Percentiles rank a stretch among this genome's conserved stretches.
Conservation (phyloP, 2,329 filamentous ascomycete species). For the Sarocladium kiliense region DNA sequence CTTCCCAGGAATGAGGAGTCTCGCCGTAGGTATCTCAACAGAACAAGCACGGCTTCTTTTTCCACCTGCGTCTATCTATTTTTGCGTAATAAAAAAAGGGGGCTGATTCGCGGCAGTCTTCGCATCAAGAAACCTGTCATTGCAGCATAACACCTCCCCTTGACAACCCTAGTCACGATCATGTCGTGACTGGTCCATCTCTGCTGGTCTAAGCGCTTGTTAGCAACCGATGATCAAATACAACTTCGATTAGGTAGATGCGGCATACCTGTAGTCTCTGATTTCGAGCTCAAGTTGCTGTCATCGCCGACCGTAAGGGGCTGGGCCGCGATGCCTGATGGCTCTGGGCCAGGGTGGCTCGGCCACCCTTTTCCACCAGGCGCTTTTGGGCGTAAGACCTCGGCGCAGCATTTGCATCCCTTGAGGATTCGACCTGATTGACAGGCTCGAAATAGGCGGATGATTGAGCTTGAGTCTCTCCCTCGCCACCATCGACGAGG, state of each 20-base stretch:
- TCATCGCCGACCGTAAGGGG: conserved; percentile 65
- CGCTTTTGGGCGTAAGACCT: conserved; percentile 40
- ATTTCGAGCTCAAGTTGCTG: conserved; percentile 48
- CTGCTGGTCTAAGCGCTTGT: neutral
- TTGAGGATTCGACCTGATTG: conserved; percentile 31
- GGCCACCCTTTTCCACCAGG: conserved; percentile 40
- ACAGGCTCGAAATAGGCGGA: conserved; percentile 29
- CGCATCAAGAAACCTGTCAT: neutral
- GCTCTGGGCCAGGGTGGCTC: conserved; percentile 37
- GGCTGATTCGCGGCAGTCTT: neutral
- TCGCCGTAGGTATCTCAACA: neutral
- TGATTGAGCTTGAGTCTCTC: conserved; percentile 60
- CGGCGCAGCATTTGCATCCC: conserved; percentile 39
- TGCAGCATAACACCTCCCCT: neutral
- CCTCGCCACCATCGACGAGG: conserved; percentile 80
- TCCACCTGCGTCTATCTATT: conserved; percentile 1
- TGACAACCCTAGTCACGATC: neutral
- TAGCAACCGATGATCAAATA: neutral
- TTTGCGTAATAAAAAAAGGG: neutral
- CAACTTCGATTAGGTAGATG: neutral
- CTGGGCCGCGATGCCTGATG: conserved; percentile 56
- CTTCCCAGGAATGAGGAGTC: no score
- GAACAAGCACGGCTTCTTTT: conserved; percentile 1
- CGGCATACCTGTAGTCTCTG: conserved; percentile 23
- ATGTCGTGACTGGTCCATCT: neutral